Base-by-base conservation (phyloP, 1,139 yeast genomes). In the Debaryomycetaceae sp. region DNA sequence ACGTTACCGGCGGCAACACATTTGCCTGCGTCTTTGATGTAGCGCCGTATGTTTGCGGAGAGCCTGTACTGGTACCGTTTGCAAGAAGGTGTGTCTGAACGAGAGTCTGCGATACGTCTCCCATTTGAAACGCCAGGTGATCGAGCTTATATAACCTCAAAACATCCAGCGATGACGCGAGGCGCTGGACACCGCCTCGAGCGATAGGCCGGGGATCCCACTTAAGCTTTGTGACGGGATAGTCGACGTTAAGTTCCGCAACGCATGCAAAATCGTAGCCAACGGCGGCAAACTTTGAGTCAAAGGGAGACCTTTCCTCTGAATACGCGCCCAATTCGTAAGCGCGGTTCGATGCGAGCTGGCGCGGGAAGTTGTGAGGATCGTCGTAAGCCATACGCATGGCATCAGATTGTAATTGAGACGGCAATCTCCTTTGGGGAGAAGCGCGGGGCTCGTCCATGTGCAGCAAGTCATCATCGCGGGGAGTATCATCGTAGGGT, bases 31-130 rank as follows among this genome's bases (percentile, higher is more conserved):
- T 96, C 47, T 90, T 85, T 4, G 94, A 78, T 0, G 97, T 87
- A 29, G 90, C 70, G 2, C 95, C 95, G n/a, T n/a, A n/a, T n/a
- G n/a, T n/a, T n/a, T n/a, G n/a, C 1, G 94, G 90, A 30, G 71
- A 59, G 13, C 68, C 71, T 47, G 64, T 66, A 8, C 18, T 10
- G 13, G 32, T 15, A 7, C 30, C 14, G 25, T 27, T 34, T 6
- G 39, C 40, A 33, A 64, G 49, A 23, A 52, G 39, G 36, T 62
- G 69, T 2, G 69, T 62, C 39, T 62, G 68, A 3, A 39, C 41
- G 25, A 61, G 35, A 26, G 60, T 52, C 34, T 43, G 52, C 10
- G 20, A 10, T 22, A 58, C 56, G 26, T 53, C 55, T 22, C 50
- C 48, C 13, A 50, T 57, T 13, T 54, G 54, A 12, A 36, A 54